Base-by-base conservation (phyloP, 176 grass and related monocot genomes). In the Oryza punctata region DNA sequence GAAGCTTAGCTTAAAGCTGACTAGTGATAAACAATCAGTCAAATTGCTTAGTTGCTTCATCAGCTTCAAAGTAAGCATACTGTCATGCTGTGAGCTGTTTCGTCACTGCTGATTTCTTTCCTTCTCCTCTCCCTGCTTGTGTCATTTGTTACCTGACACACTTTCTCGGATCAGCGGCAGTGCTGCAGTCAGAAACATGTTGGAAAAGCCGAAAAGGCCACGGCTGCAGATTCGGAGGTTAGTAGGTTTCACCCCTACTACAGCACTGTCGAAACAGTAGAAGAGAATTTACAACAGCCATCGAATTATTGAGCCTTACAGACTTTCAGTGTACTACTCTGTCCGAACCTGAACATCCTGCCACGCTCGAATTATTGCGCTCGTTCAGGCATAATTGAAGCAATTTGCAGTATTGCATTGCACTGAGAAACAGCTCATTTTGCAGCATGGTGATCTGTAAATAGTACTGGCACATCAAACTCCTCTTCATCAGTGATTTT, bases 331-430 rank as follows among this genome's bases (percentile, higher is more conserved):
- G 29, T 29, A 11, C 49, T 30, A 45, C 54, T 46, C 69, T 75
- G 38, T 24, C 73, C 16, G 65, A 72, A 61, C 41, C 70, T 85
- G 52, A 65, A 77, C 82, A 81, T 77, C 85, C 43, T 77, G 71
- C 7, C 79, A 23, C 52, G 37, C 73, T 70, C 40, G 30, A 81
- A 81, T 70, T 24, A 85, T 85, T 85, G 71, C 38, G 59, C 66
- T 2, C 26, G 45, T 60, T 28, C 44, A 33, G 24, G 7, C 68
- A 68, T 84, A 79, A 46, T 21, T 88, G 75, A 25, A 16, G 35
- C 46, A 35, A 72, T 88, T 67, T 78, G 67, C 43, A n/a, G 9
- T 24, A 6, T 1, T 37, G 70, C 70, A 83, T 41, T 72, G 57
- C 57, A 61, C 14, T 24, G 8, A n/a, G n/a, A 30, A 66, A 78